Conservation (phyloP, 345 rosid species). For the Citrus trifoliata region DNA sequence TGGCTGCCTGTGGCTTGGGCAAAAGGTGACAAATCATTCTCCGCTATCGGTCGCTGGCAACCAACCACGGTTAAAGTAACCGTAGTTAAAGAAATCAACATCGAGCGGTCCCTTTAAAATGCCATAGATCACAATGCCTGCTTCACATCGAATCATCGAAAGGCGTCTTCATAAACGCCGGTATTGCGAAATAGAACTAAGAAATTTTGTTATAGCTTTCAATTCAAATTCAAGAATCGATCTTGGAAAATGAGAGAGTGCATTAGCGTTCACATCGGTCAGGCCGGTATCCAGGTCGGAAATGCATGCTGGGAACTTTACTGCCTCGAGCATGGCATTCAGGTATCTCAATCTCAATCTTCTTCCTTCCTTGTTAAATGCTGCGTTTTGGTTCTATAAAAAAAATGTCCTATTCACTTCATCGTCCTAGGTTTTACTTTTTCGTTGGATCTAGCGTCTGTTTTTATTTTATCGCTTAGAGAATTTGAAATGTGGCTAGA, state of each 20-base stretch:
- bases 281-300: slow-evolving; percentile 65
- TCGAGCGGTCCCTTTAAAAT: neutral
- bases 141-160: neutral
- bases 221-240: neutral
- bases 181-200: neutral
- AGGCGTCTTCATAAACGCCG: slow-evolving; percentile 66
- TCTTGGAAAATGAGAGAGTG: slow-evolving; percentile 46
- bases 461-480: too few species aligned
- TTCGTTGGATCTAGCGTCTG: too few species aligned
- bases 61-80: slow-evolving; percentile 29
- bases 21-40: neutral
- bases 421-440: too few species aligned
- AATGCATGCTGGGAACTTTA: slow-evolving; percentile 57
- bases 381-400: too few species aligned
- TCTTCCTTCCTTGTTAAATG: too few species aligned
- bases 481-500: too few species aligned
- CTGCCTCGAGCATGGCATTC: neutral
- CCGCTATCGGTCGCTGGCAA: slow-evolving; percentile 7
- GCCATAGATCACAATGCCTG: neutral
- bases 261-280: slow-evolving; percentile 54
- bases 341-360: neutral
- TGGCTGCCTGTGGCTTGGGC: neutral
- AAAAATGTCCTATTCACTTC: too few species aligned
- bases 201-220: neutral
- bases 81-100: slow-evolving; percentile 2